Percentiles rank a stretch among this genome's conserved stretches.
These are phyloP conservation scores for Geranium brycei DNA, from an alignment of 345 rosid genomes.

Conservation along the genomic window DNA sequence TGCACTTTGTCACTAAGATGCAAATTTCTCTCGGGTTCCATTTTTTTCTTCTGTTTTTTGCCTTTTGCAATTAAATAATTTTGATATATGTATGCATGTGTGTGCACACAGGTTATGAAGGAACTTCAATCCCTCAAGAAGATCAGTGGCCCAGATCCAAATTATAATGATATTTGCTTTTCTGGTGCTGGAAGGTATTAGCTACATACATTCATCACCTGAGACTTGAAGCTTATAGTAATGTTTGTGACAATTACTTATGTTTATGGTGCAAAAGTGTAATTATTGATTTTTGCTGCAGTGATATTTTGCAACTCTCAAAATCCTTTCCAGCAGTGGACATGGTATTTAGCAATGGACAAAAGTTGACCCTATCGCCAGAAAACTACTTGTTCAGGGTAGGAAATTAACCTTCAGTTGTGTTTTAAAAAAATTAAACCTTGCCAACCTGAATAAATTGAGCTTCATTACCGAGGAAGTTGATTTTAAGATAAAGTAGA, in stretches of 20 bases:
- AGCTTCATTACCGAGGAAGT: neutral
- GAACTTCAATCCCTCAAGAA: conserved; percentile 51
- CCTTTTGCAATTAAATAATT: neutral
- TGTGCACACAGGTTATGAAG: conserved; percentile 35
- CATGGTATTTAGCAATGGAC: conserved; percentile 54
- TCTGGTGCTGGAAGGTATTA: conserved; percentile 53
- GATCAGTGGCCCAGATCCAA: conserved; percentile 83
- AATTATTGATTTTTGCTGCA: conserved; percentile 15
- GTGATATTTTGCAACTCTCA: conserved; percentile 44
- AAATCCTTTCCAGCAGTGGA: conserved; percentile 60
- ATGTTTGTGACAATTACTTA: neutral
- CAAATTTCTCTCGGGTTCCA: neutral
- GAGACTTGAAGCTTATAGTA: neutral
- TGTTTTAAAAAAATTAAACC: neutral
- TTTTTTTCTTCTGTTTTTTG: neutral
- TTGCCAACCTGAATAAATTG: neutral
- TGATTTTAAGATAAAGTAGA: neutral
- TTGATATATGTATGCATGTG: neutral
- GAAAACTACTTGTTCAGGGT: conserved; percentile 87
- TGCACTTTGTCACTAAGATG: too few species aligned
- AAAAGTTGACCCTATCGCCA: conserved; percentile 61
- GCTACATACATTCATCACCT: conserved; percentile 3
- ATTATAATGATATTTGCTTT: conserved; percentile 77
- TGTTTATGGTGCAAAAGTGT: conserved; percentile 11
- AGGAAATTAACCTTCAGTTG: conserved; percentile 4